Conservation (phyloP, 129 eudicot genomes). For the sunflower (Helianthus annuus) region DNA sequence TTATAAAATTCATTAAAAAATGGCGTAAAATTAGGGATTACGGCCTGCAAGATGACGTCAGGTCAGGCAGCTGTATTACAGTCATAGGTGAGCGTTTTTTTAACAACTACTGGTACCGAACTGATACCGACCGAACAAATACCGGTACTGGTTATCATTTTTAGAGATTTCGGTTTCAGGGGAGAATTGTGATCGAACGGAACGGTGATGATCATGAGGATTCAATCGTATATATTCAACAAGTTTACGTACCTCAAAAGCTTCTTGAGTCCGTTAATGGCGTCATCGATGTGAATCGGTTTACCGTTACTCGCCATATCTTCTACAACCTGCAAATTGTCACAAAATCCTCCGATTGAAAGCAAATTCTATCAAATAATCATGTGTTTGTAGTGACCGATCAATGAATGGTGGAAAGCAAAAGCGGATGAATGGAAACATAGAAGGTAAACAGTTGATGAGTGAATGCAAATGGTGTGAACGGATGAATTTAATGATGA, state of each 20-base stretch:
- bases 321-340: slow-evolving; percentile 51
- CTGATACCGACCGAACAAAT: no score
- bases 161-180: no score
- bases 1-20: no score
- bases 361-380: background rate
- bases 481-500: slow-evolving; percentile 2
- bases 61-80: slow-evolving; percentile 7
- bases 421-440: background rate
- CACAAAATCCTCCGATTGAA: slow-evolving; percentile 9
- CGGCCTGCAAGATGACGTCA: background rate
- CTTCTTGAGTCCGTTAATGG: slow-evolving; percentile 79
- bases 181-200: slow-evolving; percentile 24
- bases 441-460: background rate
- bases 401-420: no score
- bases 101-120: no score
- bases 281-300: slow-evolving; percentile 59
- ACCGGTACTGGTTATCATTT: no score
- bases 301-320: slow-evolving; percentile 52
- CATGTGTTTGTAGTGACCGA: background rate
- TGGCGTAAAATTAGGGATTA: background rate
- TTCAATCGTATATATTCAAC: slow-evolving; percentile 3
- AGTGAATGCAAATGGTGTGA: background rate
- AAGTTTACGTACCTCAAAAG: slow-evolving; percentile 61
- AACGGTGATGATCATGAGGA: slow-evolving; percentile 11
- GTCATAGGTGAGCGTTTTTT: no score